Evolutionary conservation across 805 yeast genomes (phyloP).

Genomic region (Saccharomycopsis fermentans): DNA sequence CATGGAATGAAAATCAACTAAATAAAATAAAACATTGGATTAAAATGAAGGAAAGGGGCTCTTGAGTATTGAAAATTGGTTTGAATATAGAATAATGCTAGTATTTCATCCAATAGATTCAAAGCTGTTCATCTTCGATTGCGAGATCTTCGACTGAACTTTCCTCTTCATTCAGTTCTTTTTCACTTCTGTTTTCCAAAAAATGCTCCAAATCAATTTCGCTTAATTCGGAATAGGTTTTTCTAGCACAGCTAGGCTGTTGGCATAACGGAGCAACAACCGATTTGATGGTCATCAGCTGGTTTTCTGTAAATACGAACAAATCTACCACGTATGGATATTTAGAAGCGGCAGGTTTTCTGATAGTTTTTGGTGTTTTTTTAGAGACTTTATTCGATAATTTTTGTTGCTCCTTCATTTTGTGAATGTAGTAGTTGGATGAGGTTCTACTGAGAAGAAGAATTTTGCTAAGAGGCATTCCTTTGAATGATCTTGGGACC

Average conservation of each 20-base stretch:
- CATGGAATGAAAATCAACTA: background rate
- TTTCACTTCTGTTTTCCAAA: background rate
- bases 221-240: background rate
- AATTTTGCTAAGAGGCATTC: background rate
- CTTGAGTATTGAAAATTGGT: background rate
- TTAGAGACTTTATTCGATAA: background rate
- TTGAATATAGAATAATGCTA: background rate
- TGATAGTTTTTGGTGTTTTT: background rate
- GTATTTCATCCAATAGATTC: background rate
- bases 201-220: background rate
- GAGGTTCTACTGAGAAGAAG: background rate
- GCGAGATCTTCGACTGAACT: background rate
- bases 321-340: background rate
- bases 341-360: background rate
- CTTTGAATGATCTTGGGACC: background rate
- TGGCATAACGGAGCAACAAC: slow-evolving; percentile 1
- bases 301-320: background rate
- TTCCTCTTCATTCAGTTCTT: background rate
- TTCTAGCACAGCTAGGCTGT: background rate
- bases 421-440: background rate
- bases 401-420: background rate
- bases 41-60: too few species aligned
- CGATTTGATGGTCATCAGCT: background rate
- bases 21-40: background rate
- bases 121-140: background rate